phyloP scores from a whole-genome alignment of 352 stramenopile genomes.

The Peronospora destructor region DNA sequence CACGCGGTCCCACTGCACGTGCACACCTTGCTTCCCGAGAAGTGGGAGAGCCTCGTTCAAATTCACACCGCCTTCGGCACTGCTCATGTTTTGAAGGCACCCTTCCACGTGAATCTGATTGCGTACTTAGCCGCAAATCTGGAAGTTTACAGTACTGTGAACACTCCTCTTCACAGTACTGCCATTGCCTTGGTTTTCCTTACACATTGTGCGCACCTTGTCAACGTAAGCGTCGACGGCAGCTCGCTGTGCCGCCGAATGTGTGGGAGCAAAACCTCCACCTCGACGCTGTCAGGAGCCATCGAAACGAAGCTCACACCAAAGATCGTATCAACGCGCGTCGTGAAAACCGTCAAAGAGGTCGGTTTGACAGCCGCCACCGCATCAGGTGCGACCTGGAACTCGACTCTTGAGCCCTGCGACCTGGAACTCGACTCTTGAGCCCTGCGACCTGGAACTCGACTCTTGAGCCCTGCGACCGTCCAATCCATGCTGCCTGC shows the following conservation, averaged over 20 bases:
- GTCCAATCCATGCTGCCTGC: constrained; percentile 95
- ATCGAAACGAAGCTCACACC: constrained; percentile 97
- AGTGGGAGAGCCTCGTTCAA: no score
- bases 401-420: constrained; percentile 86
- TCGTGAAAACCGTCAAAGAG: constrained; percentile 94
- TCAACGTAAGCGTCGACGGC: constrained; percentile 86
- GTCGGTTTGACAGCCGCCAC: constrained; percentile 15
- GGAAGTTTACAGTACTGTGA: constrained; percentile 92
- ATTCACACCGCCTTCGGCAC: no score
- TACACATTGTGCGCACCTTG: constrained; percentile 53
- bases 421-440: constrained; percentile 87
- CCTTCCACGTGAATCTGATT: no score
- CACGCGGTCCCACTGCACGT: no score
- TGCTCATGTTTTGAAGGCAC: no score
- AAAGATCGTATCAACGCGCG: constrained; percentile 96
- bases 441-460: constrained; percentile 67
- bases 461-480: constrained; percentile 88
- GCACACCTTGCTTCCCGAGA: no score
- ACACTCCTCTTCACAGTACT: constrained; percentile 87
- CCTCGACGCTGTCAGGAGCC: constrained; percentile 90
- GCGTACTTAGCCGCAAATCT: no score
- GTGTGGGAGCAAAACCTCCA: constrained; percentile 61
- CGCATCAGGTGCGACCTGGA: constrained; percentile 30
- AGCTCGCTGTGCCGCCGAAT: constrained; percentile 41
- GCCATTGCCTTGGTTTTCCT: constrained; percentile 36